Base-by-base conservation (phyloP, 192 early-diverging fungal species). In the Podila minutissima region DNA sequence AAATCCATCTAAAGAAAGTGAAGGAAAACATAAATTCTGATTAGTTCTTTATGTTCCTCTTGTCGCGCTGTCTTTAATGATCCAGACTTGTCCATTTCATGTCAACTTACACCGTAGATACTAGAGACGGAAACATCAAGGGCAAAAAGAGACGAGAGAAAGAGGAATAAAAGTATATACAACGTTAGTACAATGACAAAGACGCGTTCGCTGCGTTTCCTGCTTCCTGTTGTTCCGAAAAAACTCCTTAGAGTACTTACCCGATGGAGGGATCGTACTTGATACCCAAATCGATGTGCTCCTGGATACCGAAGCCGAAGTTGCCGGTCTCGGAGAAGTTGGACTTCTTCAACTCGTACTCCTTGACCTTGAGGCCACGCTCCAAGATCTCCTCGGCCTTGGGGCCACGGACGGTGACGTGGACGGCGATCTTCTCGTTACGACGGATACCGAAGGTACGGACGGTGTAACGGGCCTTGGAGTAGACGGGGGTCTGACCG, bases 231-330 rank as follows among this genome's bases (percentile, higher is more conserved):
- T 46, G 41, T 17, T 4, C 41, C 41, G 41, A 46, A 97, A 82
- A 55, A 22, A 55, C 20, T 55, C 9, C 13, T 55, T 55, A 6
- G 5, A 55, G 20, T n/a, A 55, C 53, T 55, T 55, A 55, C 53
- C 97, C 97, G 75, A 99, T 98, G 84, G 92, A 92, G 70, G 97
- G 96, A 87, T 98, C 98, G 90, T 99, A 98, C 93, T 99, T 99
- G 92, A 99, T 99, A 85, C 97, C 97, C 87, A 99, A 92, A 91
- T 99, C 98, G 79, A 99, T 99, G 93, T 99, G 98, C 90, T 99
- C 98, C 85, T 98, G 94, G 90, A 99, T 95, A 97, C 98, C 98
- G 89, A 98, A 99, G 82, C 98, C 98, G 82, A 99, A 99, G 95
- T 99, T 99, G 66, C 98, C 98, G 68, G 96, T 98, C 60, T 85